A percentile compares a stretch with the other conserved stretches of the same genome.
phyloP scores from a whole-genome alignment of 2,329 filamentous ascomycete species.

The Colletotrichum lindemuthianum region DNA sequence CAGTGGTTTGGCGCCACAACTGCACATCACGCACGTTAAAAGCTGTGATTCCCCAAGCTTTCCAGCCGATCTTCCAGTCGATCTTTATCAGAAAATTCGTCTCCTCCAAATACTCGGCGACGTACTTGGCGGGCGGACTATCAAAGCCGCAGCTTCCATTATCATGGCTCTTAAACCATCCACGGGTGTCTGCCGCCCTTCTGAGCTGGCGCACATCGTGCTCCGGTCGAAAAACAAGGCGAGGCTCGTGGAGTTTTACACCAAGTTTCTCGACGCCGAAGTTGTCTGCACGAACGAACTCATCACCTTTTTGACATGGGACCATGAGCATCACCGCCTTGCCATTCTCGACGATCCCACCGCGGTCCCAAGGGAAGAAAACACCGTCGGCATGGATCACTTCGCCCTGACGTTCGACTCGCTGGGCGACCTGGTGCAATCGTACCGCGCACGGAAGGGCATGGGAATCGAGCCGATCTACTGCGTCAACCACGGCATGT shows the following conservation, averaged over 20 bases:
- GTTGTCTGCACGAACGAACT: constrained; percentile 40
- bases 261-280: constrained; percentile 47
- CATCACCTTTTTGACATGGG: constrained; percentile 54
- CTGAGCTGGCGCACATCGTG: constrained; percentile 27
- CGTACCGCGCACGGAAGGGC: constrained; percentile 49
- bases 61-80: too few relatives aligned
- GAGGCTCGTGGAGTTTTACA: constrained; percentile 48
- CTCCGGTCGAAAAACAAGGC: constrained; percentile 13
- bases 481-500: constrained; percentile 59
- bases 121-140: too few relatives aligned
- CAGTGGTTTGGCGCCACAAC: background rate
- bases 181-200: constrained; percentile 15
- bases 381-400: constrained; percentile 50
- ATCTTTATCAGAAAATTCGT: too few relatives aligned
- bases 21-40: constrained; percentile 1
- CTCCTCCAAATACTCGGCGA: too few relatives aligned
- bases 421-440: constrained; percentile 46
- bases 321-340: constrained; percentile 59
- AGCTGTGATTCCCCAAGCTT: too few relatives aligned
- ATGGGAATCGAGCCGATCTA: constrained; percentile 51
- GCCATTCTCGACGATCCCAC: constrained; percentile 48
- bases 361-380: constrained; percentile 37
- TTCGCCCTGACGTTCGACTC: constrained; percentile 52
- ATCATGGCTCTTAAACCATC: constrained; percentile 15
- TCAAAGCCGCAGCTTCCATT: background rate